Percentiles rank a stretch among this genome's conserved stretches.
Evolutionary conservation across 805 yeast species (phyloP).

Genomic region (Saccharomycopsis sp.): DNA sequence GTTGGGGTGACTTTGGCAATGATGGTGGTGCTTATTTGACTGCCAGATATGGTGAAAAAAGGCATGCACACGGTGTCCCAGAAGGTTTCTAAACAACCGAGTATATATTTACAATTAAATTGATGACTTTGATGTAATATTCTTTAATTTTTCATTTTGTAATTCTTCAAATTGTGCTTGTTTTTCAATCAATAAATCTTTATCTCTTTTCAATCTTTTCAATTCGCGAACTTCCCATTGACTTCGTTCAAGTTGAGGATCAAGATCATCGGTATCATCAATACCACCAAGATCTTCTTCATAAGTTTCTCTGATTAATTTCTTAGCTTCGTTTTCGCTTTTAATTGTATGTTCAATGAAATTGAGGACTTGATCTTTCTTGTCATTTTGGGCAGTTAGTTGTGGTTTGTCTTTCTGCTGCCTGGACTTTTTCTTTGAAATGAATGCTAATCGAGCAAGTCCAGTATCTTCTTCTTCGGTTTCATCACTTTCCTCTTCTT

Average conservation of each 20-base stretch:
- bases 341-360: constrained; percentile 25
- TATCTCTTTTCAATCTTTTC: constrained; percentile 56
- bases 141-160: constrained; percentile 34
- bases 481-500: constrained; percentile 28
- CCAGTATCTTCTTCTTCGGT: constrained; percentile 26
- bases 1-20: constrained; percentile 45
- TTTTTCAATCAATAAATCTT: constrained; percentile 40
- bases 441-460: constrained; percentile 22
- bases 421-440: constrained; percentile 39
- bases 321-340: constrained; percentile 27
- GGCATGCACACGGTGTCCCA: constrained; percentile 83
- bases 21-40: constrained; percentile 38
- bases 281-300: constrained; percentile 30
- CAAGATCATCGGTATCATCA: constrained; percentile 57
- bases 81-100: constrained; percentile 51
- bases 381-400: constrained; percentile 23
- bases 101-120: too few species aligned
- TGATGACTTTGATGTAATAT: too few species aligned
- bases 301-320: constrained; percentile 23
- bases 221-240: constrained; percentile 67
- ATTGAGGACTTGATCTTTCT: constrained; percentile 20
- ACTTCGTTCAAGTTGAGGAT: constrained; percentile 61
- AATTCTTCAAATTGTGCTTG: constrained; percentile 33
- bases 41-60: constrained; percentile 29
- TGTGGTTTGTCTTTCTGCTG: constrained; percentile 28